A percentile compares a stretch with the other conserved stretches of the same genome.
These are phyloP conservation scores for Lepidium campestre DNA, from an alignment of 441 rosid species.

Conservation along the genomic window DNA sequence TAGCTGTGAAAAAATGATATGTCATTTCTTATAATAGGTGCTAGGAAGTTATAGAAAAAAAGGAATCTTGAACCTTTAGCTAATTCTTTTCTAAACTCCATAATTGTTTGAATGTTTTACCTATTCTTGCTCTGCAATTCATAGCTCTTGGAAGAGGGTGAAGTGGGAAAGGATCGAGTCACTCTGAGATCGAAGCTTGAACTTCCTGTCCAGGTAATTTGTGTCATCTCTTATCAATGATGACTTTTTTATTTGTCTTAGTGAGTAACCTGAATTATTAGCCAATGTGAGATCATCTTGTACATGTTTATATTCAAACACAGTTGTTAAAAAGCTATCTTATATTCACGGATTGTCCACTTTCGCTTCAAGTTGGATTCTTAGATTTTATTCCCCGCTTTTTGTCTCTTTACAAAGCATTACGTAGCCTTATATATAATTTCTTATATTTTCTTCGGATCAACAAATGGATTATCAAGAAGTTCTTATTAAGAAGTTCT, in stretches of 20 bases:
- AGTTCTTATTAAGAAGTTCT: slow-evolving; percentile 17
- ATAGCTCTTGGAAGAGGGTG: slow-evolving; percentile 92
- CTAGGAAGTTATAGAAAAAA: background rate
- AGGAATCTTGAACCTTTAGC: background rate
- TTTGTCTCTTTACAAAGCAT: background rate
- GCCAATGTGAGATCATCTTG: background rate
- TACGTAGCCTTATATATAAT: background rate
- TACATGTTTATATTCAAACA: background rate
- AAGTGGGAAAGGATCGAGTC: slow-evolving; percentile 86
- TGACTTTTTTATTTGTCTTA: background rate
- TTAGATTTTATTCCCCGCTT: background rate
- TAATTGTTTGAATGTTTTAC: background rate
- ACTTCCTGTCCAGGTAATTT: slow-evolving; percentile 93
- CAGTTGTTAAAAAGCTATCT: background rate
- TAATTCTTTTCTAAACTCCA: background rate
- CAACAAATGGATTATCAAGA: slow-evolving; percentile 4
- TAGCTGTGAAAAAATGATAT: background rate
- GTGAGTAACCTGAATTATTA: background rate
- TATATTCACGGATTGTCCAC: background rate
- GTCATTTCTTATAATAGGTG: background rate
- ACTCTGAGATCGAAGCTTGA: slow-evolving; percentile 95
- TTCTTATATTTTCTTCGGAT: slow-evolving; percentile 3
- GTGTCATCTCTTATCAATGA: background rate
- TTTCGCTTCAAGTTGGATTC: slow-evolving; percentile 2
- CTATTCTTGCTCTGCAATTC: background rate